These are phyloP conservation scores for Posidonia australis DNA, from an alignment of 106 monocot genomes.

Conservation along the genomic window DNA sequence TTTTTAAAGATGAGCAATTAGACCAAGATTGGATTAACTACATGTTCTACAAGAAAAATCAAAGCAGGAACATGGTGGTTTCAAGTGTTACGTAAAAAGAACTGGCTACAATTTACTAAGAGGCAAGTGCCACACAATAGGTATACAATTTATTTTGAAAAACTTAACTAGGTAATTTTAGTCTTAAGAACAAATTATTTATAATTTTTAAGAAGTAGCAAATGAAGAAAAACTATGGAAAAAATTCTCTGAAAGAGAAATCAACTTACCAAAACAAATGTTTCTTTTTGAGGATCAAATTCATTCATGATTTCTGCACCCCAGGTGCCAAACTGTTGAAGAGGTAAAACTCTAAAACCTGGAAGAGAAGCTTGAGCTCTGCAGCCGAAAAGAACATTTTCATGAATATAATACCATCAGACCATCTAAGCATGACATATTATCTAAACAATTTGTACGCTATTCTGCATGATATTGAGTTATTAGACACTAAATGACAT, in stretches of 20 bases:
- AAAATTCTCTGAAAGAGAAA: neutral
- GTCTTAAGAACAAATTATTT: neutral
- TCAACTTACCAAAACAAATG: constrained; percentile 62
- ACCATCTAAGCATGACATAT: neutral
- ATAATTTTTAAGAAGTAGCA: neutral
- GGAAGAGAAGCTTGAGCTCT: constrained; percentile 78
- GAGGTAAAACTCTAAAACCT: constrained; percentile 84
- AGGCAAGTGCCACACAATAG: neutral
- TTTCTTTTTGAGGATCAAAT: constrained; percentile 87
- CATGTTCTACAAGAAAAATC: neutral
- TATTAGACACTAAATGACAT: too few species aligned
- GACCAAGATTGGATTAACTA: neutral
- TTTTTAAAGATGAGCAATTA: neutral
- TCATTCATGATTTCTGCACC: constrained; percentile 67
- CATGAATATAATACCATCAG: neutral
- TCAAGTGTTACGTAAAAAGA: neutral
- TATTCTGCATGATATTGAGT: too few species aligned
- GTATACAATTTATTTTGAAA: neutral
- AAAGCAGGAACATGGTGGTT: neutral
- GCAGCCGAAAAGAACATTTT: constrained; percentile 6
- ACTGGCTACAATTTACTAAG: neutral
- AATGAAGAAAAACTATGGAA: neutral
- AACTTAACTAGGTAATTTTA: neutral
- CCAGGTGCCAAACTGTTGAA: constrained; percentile 89
- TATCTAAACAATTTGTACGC: too few species aligned